These are phyloP conservation scores for Omphalea diandra DNA, from an alignment of 441 rosid species.

Conservation along the genomic window DNA sequence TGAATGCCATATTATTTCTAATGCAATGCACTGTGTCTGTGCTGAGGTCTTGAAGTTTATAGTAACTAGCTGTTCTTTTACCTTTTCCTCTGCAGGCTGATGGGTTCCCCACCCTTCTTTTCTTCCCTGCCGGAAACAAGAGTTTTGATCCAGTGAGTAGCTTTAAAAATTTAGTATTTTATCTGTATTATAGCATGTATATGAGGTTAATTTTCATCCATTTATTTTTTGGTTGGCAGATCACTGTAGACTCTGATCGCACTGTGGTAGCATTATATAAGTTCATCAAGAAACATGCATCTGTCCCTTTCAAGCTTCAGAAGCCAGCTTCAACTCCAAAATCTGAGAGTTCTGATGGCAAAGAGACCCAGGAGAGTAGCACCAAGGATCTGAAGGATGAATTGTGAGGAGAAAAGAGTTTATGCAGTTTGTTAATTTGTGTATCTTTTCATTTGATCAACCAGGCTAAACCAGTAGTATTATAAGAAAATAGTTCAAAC, in stretches of 20 bases:
- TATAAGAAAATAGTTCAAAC: conserved; percentile 19
- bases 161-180: conserved; percentile 8
- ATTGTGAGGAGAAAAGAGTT: conserved; percentile 41
- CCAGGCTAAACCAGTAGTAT: conserved; percentile 19
- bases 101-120: conserved; percentile 90
- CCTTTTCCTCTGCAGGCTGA: conserved; percentile 56
- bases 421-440: conserved; percentile 9
- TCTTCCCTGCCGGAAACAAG: conserved; percentile 98
- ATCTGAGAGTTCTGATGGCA: conserved; percentile 31
- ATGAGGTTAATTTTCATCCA: background rate
- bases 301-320: conserved; percentile 93
- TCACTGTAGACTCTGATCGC: conserved; percentile 79
- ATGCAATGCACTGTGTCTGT: background rate
- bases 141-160: conserved; percentile 86
- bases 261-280: conserved; percentile 93
- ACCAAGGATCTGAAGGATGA: conserved; percentile 61
- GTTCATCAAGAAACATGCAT: conserved; percentile 84
- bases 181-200: background rate
- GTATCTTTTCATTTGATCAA: conserved; percentile 7
- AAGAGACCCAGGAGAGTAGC: conserved; percentile 37
- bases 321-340: conserved; percentile 55
- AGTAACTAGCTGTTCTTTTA: conserved; percentile 3
- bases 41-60: background rate
- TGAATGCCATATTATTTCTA: background rate
- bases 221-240: conserved; percentile 39